Conservation (phyloP, 2,329 filamentous ascomycete species). For the Tolypocladium sp. region DNA sequence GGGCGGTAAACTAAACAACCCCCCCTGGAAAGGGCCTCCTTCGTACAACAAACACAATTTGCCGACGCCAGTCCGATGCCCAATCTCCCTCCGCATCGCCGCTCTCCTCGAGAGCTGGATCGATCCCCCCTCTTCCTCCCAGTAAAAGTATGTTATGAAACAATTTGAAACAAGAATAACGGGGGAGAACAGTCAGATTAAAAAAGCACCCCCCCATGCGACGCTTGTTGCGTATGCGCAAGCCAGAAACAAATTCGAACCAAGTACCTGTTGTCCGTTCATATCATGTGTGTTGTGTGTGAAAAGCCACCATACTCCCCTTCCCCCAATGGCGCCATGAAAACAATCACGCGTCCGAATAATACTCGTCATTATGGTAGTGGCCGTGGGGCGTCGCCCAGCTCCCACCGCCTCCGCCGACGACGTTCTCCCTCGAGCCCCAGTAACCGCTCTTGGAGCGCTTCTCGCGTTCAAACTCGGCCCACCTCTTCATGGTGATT, state of each 20-base stretch:
- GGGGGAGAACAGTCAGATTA: not conserved
- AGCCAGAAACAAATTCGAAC: not conserved
- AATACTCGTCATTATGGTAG: slow-evolving; percentile 46
- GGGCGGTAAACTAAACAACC: not conserved
- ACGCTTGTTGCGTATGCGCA: not conserved
- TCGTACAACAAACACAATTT: not conserved
- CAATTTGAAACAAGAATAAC: not conserved
- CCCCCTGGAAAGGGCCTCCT: not conserved
- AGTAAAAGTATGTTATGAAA: not conserved
- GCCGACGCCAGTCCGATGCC: not conserved
- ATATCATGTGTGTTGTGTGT: not conserved
- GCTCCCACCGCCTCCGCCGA: slow-evolving; percentile 25
- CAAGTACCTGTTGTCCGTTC: not conserved
- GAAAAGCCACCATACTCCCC: not conserved
- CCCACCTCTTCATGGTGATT: slow-evolving; percentile 99
- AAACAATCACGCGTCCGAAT: slow-evolving; percentile 36
- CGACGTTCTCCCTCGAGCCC: slow-evolving; percentile 42
- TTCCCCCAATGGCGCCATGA: not conserved
- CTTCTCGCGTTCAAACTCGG: slow-evolving; percentile 76
- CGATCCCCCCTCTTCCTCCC: not conserved
- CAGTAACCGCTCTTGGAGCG: slow-evolving; percentile 41
- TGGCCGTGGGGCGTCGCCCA: slow-evolving; percentile 35
- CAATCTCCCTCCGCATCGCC: not conserved
- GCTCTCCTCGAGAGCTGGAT: not conserved
- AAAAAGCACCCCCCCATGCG: not conserved